These are phyloP conservation scores for Neofusicoccum parvum DNA, from an alignment of 2,329 filamentous ascomycete species.

Conservation along the genomic window DNA sequence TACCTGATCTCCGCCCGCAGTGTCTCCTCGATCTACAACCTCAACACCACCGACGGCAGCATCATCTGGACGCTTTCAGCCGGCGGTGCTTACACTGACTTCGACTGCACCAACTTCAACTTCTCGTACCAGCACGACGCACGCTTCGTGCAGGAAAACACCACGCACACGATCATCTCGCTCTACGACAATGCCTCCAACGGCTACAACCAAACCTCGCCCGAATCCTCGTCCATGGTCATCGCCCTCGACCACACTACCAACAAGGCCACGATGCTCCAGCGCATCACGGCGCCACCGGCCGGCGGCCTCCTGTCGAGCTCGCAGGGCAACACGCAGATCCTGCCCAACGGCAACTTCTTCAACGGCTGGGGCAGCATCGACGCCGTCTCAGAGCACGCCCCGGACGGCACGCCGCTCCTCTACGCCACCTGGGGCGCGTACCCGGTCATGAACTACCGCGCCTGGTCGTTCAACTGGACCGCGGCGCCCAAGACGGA, in stretches of 20 bases:
- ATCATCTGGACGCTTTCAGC: constrained; percentile 55
- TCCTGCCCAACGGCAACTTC: constrained; percentile 56
- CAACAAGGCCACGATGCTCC: constrained; percentile 22
- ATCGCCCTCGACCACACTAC: constrained; percentile 11
- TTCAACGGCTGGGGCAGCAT: constrained; percentile 60
- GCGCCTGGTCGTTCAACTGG: constrained; percentile 21
- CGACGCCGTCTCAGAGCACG: constrained; percentile 47
- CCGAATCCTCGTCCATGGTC: constrained; percentile 25
- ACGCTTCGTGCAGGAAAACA: constrained; percentile 49
- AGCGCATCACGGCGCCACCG: constrained; percentile 16
- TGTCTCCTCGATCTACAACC: constrained; percentile 49
- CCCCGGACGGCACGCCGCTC: constrained; percentile 50
- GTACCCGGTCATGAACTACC: constrained; percentile 29
- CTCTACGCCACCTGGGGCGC: constrained; percentile 55
- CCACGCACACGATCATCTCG: constrained; percentile 53
- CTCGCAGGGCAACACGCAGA: constrained; percentile 57
- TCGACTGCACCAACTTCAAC: constrained; percentile 44
- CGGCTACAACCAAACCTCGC: constrained; percentile 45
- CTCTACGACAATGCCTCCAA: constrained; percentile 59
- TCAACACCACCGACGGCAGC: constrained; percentile 51
- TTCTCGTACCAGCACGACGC: constrained; percentile 59
- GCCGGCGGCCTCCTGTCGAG: constrained; percentile 47
- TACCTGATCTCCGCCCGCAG: constrained; percentile 58
- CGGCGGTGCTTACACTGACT: constrained; percentile 17
- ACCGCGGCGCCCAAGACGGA: constrained; percentile 11